A percentile compares a stretch with the other conserved stretches of the same genome.
Evolutionary conservation across 345 rosid species (phyloP).

Genomic region (Eucalyptus shirleyi): DNA sequence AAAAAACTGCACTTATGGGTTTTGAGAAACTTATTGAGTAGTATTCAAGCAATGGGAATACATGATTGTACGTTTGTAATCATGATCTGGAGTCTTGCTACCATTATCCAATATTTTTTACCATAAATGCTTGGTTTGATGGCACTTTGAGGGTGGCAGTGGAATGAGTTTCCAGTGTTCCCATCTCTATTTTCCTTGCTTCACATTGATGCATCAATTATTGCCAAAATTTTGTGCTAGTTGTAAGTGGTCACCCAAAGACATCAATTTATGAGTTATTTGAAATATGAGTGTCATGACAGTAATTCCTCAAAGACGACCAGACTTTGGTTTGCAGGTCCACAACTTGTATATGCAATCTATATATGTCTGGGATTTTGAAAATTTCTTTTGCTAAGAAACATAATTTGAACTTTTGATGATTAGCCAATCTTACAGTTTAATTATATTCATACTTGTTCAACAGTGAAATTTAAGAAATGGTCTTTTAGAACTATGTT

Average conservation of each 20-base stretch:
- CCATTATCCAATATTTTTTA: not conserved
- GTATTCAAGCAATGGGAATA: not conserved
- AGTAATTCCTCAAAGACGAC: not conserved
- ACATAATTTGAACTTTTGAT: not conserved
- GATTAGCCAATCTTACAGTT: not conserved
- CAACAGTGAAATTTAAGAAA: not conserved
- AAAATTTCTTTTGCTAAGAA: not conserved
- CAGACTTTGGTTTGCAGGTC: not conserved
- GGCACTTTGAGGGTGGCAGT: not conserved
- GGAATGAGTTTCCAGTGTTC: not conserved
- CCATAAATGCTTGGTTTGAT: not conserved
- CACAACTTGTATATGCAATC: not conserved
- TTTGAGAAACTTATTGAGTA: not conserved
- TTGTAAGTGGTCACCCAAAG: not conserved
- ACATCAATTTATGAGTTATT: not conserved
- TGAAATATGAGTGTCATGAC: not conserved
- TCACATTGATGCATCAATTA: not conserved
- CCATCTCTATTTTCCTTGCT: not conserved
- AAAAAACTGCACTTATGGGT: not conserved
- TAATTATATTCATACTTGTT: not conserved
- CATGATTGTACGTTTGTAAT: not conserved
- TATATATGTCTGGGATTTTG: not conserved
- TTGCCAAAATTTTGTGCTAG: not conserved
- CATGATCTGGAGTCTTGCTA: not conserved
- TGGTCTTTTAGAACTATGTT: not conserved